phyloP scores from a whole-genome alignment of 192 early-diverging fungal genomes.

The Funneliformis geosporum region DNA sequence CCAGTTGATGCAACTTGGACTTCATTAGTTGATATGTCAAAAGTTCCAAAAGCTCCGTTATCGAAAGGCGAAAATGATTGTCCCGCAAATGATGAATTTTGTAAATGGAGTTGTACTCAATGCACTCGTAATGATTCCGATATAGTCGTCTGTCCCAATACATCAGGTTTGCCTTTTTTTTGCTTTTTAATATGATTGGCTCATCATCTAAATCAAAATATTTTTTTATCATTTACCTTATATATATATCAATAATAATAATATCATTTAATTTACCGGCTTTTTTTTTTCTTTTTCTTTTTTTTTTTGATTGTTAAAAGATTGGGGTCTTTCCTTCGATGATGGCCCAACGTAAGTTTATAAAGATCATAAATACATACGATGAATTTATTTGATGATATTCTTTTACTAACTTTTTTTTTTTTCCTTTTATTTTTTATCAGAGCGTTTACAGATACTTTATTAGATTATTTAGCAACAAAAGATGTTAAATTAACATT shows the following conservation, averaged over 20 bases:
- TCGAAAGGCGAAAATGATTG: neutral
- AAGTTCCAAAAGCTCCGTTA: conserved; percentile 20
- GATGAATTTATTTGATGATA: too few relatives aligned
- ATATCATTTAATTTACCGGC: too few relatives aligned
- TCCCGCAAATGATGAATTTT: neutral
- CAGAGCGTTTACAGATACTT: conserved; percentile 40
- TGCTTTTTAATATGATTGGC: too few relatives aligned
- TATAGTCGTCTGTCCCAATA: conserved; percentile 39
- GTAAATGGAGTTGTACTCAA: conserved; percentile 41
- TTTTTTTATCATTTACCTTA: too few relatives aligned
- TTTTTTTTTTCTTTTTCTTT: neutral
- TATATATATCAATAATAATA: too few relatives aligned
- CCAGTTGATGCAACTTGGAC: conserved; percentile 36
- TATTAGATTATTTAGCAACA: conserved; percentile 49
- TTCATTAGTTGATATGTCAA: conserved; percentile 40
- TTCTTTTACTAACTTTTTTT: neutral
- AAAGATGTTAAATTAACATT: conserved; percentile 60
- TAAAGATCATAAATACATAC: too few relatives aligned
- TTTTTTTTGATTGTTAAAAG: neutral
- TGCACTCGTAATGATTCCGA: conserved; percentile 36
- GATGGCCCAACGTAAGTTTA: conserved; percentile 31
- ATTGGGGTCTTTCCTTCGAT: conserved; percentile 28
- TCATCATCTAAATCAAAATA: neutral
- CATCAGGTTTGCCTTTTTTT: neutral
- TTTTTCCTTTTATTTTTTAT: neutral